Evolutionary conservation across 2,329 filamentous ascomycete species (phyloP).

Genomic region (Trichoderma pleuroti): DNA sequence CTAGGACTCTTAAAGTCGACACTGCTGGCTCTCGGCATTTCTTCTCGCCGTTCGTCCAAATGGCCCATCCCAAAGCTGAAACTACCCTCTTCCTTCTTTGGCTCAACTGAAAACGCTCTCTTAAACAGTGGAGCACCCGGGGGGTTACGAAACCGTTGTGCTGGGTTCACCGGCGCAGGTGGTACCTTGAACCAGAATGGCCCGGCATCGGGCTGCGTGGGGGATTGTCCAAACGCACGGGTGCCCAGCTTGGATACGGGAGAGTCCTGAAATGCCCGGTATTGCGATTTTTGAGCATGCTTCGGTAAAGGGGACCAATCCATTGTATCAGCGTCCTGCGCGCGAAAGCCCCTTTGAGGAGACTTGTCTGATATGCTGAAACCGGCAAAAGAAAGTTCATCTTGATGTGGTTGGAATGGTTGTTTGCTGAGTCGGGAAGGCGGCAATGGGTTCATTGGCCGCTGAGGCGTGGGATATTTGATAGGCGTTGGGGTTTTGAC

Average conservation of each 20-base stretch:
- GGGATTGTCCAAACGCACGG: constrained; percentile 45
- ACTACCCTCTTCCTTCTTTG: constrained; percentile 35
- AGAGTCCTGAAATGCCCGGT: constrained; percentile 53
- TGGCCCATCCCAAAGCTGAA: not conserved
- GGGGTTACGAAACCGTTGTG: constrained; percentile 59
- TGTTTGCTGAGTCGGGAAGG: not conserved
- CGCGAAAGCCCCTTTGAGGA: constrained; percentile 21
- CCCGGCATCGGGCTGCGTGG: constrained; percentile 38
- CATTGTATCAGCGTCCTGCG: constrained; percentile 58
- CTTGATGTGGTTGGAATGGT: not conserved
- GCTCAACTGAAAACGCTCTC: constrained; percentile 33
- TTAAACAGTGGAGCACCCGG: constrained; percentile 53
- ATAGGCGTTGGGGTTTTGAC: constrained; percentile 19
- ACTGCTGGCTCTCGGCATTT: constrained; percentile 20
- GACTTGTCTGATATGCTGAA: constrained; percentile 23
- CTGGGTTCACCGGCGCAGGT: constrained; percentile 63
- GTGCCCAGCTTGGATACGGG: constrained; percentile 39
- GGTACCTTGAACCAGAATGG: constrained; percentile 71
- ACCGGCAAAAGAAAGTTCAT: constrained; percentile 13
- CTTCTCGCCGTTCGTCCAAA: constrained; percentile 4
- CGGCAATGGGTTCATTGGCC: constrained; percentile 1
- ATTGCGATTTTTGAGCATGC: constrained; percentile 37
- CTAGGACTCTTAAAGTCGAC: constrained; percentile 56
- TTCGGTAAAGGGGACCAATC: constrained; percentile 63
- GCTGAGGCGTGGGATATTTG: constrained; percentile 11